Conservation (phyloP, 257 asterid species). For the Nyctanthes arbortristis region DNA sequence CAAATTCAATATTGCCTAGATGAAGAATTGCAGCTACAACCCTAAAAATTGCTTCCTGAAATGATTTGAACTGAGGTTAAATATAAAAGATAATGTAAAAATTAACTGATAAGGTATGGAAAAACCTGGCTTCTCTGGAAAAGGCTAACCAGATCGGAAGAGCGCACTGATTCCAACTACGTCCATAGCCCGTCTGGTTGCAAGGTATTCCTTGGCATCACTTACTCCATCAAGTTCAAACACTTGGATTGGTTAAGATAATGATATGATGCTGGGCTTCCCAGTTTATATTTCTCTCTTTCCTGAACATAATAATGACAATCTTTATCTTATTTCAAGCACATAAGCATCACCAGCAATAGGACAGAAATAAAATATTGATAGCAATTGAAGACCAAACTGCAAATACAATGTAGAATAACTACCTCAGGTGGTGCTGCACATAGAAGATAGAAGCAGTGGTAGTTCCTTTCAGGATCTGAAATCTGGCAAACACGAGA, state of each 20-base stretch:
- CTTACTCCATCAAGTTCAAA: slow-evolving; percentile 84
- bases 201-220: slow-evolving; percentile 89
- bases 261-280: slow-evolving; percentile 71
- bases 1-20: slow-evolving; percentile 91
- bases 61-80: slow-evolving; percentile 23
- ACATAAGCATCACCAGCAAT: slow-evolving; percentile 17
- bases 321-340: slow-evolving; percentile 21
- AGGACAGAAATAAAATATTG: slow-evolving; percentile 5
- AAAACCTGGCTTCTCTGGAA: slow-evolving; percentile 19
- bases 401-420: neutral
- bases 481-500: slow-evolving; percentile 99
- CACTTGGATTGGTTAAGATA: slow-evolving; percentile 89
- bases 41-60: slow-evolving; percentile 91
- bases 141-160: slow-evolving; percentile 81
- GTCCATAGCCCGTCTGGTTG: slow-evolving; percentile 99
- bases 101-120: slow-evolving; percentile 19
- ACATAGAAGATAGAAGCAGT: slow-evolving; percentile 97
- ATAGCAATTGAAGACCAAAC: slow-evolving; percentile 13
- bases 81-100: slow-evolving; percentile 2
- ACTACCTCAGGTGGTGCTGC: slow-evolving; percentile 92
- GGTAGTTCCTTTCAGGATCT: slow-evolving; percentile 96
- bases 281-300: slow-evolving; percentile 76
- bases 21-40: slow-evolving; percentile 97
- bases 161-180: slow-evolving; percentile 95
- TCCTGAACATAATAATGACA: slow-evolving; percentile 52